Conservation (phyloP, 2,329 filamentous ascomycete species). For the Aureobasidium zeae region DNA sequence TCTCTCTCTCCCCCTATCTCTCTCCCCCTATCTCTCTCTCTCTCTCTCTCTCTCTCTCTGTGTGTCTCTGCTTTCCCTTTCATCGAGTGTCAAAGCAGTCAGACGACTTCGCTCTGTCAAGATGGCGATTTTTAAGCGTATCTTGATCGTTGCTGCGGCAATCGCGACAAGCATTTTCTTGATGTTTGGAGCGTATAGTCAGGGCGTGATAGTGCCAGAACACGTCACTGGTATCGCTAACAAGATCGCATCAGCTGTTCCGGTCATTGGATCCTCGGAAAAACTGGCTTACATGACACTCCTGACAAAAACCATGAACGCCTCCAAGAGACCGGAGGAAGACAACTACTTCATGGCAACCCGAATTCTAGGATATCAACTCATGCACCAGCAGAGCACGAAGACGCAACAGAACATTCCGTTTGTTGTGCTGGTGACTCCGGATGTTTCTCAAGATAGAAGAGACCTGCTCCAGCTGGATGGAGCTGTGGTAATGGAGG, state of each 20-base stretch:
- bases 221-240: neutral
- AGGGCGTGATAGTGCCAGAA: neutral
- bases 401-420: constrained; percentile 20
- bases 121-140: neutral
- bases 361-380: constrained; percentile 24
- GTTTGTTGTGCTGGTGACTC: constrained; percentile 25
- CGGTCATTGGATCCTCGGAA: neutral
- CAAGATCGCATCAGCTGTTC: neutral
- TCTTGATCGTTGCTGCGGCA: neutral
- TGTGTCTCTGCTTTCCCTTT: too few relatives aligned
- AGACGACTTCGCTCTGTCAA: too few relatives aligned
- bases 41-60: too few relatives aligned
- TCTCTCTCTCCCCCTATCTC: too few relatives aligned
- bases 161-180: neutral
- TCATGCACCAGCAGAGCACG: constrained; percentile 24
- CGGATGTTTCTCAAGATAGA: constrained; percentile 20
- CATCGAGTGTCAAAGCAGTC: too few relatives aligned
- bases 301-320: constrained; percentile 17
- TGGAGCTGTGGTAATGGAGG: constrained; percentile 22
- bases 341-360: constrained; percentile 25
- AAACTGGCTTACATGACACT: constrained; percentile 23
- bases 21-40: too few relatives aligned
- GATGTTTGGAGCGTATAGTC: neutral
- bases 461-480: constrained; percentile 20
- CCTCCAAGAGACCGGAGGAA: constrained; percentile 16